Conservation (phyloP, 129 eudicot species). For the Centella asiatica region DNA sequence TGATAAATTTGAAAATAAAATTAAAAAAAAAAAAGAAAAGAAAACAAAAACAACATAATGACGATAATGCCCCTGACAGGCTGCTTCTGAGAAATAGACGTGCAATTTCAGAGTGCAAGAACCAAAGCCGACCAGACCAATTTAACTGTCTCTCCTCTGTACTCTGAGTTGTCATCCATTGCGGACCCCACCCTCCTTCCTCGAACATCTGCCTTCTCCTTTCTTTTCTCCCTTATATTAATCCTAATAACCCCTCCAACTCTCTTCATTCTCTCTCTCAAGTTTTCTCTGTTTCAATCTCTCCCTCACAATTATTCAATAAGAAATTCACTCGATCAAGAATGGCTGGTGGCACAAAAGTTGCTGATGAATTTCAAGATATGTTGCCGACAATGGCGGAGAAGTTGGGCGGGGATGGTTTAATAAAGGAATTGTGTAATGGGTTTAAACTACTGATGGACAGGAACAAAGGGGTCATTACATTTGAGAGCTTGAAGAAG, state of each 20-base stretch:
- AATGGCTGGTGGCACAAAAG: slow-evolving; percentile 14
- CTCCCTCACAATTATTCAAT: neutral
- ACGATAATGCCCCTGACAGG: slow-evolving; percentile 12
- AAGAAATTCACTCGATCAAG: neutral
- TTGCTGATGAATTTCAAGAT: slow-evolving; percentile 22
- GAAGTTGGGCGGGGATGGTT: slow-evolving; percentile 49
- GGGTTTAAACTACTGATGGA: slow-evolving; percentile 49
- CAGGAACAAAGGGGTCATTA: slow-evolving; percentile 36
- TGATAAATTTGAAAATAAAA: neutral
- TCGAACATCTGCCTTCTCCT: neutral
- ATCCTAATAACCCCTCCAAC: neutral
- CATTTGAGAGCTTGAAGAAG: slow-evolving; percentile 53
- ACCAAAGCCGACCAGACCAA: slow-evolving; percentile 8
- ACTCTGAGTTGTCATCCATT: slow-evolving; percentile 26
- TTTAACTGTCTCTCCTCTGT: slow-evolving; percentile 18
- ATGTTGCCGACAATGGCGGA: slow-evolving; percentile 38
- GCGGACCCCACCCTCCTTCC: slow-evolving; percentile 12
- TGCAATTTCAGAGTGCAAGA: slow-evolving; percentile 15
- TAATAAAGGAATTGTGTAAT: slow-evolving; percentile 45
- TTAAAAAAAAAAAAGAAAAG: neutral
- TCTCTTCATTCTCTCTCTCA: slow-evolving; percentile 11
- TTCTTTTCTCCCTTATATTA: neutral
- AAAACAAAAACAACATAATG: neutral
- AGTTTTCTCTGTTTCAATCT: neutral
- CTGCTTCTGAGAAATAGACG: slow-evolving; percentile 23